These are phyloP conservation scores for Fistulinella prunicolor DNA, from an alignment of 768 basidiomycete genomes.

Conservation along the genomic window DNA sequence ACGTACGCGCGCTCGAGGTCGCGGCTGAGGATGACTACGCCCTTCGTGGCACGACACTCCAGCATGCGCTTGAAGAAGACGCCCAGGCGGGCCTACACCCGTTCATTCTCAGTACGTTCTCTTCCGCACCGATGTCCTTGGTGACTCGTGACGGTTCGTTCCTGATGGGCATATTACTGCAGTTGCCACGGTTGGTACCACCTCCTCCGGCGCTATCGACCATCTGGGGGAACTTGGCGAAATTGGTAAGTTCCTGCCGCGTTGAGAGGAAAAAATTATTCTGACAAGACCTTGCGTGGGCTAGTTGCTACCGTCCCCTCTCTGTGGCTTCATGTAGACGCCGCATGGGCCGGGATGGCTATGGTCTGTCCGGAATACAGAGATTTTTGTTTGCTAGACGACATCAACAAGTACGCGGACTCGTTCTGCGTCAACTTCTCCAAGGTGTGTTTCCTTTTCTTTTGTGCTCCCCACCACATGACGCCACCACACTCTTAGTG, in stretches of 20 bases:
- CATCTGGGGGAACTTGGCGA: constrained; percentile 67
- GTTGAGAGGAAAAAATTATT: not conserved
- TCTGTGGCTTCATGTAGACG: constrained; percentile 86
- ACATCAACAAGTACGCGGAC: constrained; percentile 73
- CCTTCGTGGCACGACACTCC: constrained; percentile 62
- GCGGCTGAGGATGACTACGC: constrained; percentile 58
- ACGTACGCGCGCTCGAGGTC: constrained; percentile 70
- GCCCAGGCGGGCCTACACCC: constrained; percentile 57
- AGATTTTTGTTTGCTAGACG: constrained; percentile 52
- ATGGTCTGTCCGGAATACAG: constrained; percentile 80
- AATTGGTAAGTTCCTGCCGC: constrained; percentile 47
- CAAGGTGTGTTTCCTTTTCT: constrained; percentile 48
- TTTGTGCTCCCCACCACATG: too few species aligned
- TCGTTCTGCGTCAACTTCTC: constrained; percentile 92
- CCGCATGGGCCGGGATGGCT: constrained; percentile 87
- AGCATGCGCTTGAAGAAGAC: constrained; percentile 66
- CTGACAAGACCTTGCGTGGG: not conserved
- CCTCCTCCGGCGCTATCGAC: constrained; percentile 87
- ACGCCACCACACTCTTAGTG: constrained; percentile 44
- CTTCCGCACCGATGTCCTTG: not conserved
- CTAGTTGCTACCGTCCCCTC: constrained; percentile 60
- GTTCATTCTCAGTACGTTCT: constrained; percentile 67
- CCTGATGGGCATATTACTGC: constrained; percentile 1
- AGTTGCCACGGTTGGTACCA: constrained; percentile 92
- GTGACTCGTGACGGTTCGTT: not conserved